Evolutionary conservation across 31 red algal genomes (phyloP).

Genomic region (Asparagopsis taxiformis): DNA sequence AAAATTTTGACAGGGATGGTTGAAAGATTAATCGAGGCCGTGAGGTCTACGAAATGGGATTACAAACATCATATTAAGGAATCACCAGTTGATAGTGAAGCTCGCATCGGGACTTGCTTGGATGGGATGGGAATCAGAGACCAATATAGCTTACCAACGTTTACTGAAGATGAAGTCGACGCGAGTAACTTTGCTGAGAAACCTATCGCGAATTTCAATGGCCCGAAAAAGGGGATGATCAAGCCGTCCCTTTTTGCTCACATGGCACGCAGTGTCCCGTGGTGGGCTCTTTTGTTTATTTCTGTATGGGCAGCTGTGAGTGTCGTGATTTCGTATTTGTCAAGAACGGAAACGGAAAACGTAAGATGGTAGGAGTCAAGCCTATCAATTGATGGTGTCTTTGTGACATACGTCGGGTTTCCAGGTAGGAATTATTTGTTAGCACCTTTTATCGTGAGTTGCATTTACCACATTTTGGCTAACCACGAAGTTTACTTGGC

Average conservation of each 20-base stretch:
- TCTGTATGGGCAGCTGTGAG: constrained; percentile 20
- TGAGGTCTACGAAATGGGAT: constrained; percentile 19
- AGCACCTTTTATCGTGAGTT: too few species aligned
- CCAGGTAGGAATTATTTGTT: too few species aligned
- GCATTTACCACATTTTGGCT: too few species aligned
- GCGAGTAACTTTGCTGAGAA: neutral
- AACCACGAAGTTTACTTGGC: too few species aligned
- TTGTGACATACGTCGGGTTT: constrained; percentile 20
- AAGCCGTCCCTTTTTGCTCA: constrained; percentile 25
- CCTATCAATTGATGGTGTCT: constrained; percentile 2
- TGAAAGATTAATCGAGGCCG: constrained; percentile 7
- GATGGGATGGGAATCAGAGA: neutral
- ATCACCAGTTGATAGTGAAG: neutral
- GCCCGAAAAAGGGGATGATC: neutral
- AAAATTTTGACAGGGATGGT: constrained; percentile 4
- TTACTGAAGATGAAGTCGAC: neutral
- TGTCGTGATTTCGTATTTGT: constrained; percentile 25
- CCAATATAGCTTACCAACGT: constrained; percentile 19
- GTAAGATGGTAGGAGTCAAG: constrained; percentile 30
- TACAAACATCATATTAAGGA: neutral
- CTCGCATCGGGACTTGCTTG: constrained; percentile 12
- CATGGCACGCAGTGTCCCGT: constrained; percentile 30
- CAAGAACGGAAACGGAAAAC: neutral
- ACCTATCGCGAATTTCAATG: neutral
- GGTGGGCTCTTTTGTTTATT: constrained; percentile 27